phyloP scores from a whole-genome alignment of 257 asterid genomes.

The Fraxinus quadrangulata region DNA sequence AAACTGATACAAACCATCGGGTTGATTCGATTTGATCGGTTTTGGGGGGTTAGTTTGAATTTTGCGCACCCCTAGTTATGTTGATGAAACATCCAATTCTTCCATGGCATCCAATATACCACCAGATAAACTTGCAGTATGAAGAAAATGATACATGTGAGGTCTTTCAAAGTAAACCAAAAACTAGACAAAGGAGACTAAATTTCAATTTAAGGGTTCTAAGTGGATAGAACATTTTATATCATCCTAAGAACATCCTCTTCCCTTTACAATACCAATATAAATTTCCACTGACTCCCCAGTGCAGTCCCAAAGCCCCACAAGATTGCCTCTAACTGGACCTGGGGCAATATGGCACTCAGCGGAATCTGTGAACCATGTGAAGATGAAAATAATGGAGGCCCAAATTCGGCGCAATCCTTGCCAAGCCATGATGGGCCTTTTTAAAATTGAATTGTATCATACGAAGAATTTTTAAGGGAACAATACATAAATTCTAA shows the following conservation, averaged over 20 bases:
- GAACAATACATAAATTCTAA: too few species aligned
- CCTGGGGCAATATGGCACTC: constrained; percentile 83
- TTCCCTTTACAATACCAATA: not conserved
- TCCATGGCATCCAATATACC: constrained; percentile 57
- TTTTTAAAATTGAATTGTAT: constrained; percentile 40
- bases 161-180: not conserved
- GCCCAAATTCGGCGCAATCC: constrained; percentile 76
- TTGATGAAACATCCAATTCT: constrained; percentile 50
- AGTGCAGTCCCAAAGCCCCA: constrained; percentile 72
- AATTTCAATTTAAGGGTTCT: not conserved
- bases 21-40: too few species aligned
- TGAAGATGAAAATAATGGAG: constrained; percentile 61
- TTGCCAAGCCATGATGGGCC: constrained; percentile 82
- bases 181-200: not conserved
- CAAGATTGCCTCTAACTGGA: constrained; percentile 81
- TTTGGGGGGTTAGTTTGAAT: too few species aligned
- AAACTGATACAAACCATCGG: too few species aligned
- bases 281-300: not conserved
- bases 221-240: not conserved
- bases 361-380: constrained; percentile 64
- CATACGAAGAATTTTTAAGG: constrained; percentile 82
- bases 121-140: constrained; percentile 72
- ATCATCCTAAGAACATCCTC: not conserved
- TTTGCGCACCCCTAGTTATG: too few species aligned
- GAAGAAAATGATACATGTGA: constrained; percentile 20